Evolutionary conservation across 768 basidiomycete species (phyloP).

Genomic region (Leucosporidium creatinivorum): DNA sequence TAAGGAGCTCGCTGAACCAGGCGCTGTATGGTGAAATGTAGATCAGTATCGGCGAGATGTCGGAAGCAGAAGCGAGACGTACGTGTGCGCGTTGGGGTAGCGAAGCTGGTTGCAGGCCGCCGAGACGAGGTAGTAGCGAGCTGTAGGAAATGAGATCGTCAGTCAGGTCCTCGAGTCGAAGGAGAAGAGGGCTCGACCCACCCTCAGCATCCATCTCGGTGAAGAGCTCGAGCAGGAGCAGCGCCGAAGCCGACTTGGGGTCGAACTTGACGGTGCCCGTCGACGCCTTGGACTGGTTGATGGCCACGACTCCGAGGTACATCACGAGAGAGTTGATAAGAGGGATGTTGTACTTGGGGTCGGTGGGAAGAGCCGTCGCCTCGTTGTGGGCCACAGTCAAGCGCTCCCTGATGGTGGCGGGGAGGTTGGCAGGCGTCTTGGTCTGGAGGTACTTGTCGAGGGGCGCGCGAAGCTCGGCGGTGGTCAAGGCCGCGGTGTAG

Average conservation of each 20-base stretch:
- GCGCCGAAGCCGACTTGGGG: constrained; percentile 72
- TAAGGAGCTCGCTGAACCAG: constrained; percentile 88
- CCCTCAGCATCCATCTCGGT: constrained; percentile 85
- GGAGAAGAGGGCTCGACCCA: constrained; percentile 44
- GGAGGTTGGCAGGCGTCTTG: constrained; percentile 37
- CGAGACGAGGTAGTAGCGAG: constrained; percentile 88
- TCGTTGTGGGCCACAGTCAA: constrained; percentile 49
- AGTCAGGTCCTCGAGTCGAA: neutral
- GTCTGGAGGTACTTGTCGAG: constrained; percentile 78
- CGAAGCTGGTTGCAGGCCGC: constrained; percentile 91
- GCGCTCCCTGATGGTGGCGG: constrained; percentile 69
- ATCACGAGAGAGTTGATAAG: constrained; percentile 90
- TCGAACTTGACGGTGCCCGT: constrained; percentile 76
- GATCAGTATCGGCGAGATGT: constrained; percentile 49
- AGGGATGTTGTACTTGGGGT: constrained; percentile 69
- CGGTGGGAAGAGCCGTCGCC: constrained; percentile 40
- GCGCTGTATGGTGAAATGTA: constrained; percentile 98
- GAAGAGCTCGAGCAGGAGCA: constrained; percentile 72
- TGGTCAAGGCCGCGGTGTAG: constrained; percentile 70
- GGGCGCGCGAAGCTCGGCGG: constrained; percentile 64
- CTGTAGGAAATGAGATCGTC: constrained; percentile 45
- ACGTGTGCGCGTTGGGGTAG: constrained; percentile 96
- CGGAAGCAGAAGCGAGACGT: constrained; percentile 39
- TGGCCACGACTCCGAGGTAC: constrained; percentile 89
- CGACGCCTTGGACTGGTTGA: constrained; percentile 77